These are phyloP conservation scores for Nannochloris sp. DNA, from an alignment of 139 green algal species.

Conservation along the genomic window DNA sequence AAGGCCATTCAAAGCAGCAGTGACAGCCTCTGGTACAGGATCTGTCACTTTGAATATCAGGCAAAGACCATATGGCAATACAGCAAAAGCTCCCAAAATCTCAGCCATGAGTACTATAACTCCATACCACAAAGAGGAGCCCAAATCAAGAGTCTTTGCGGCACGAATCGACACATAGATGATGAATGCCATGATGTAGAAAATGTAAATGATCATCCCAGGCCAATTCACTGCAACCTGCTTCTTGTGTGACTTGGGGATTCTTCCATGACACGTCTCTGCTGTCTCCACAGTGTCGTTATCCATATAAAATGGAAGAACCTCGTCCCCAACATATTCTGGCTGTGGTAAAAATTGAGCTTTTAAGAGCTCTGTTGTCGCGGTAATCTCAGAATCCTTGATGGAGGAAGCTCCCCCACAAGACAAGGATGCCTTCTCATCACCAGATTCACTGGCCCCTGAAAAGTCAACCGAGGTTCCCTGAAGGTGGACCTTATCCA, in stretches of 20 bases:
- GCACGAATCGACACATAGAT: constrained; percentile 43
- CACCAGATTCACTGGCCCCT: background rate
- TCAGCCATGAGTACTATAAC: constrained; percentile 39
- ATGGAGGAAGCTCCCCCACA: background rate
- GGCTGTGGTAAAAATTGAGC: constrained; percentile 10
- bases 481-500: background rate
- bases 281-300: background rate
- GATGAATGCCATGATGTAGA: constrained; percentile 32
- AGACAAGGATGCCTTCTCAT: constrained; percentile 3
- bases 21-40: background rate
- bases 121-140: constrained; percentile 32
- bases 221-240: constrained; percentile 27
- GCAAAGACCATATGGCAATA: constrained; percentile 42
- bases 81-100: constrained; percentile 39
- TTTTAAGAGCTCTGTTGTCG: background rate
- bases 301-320: constrained; percentile 21
- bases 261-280: background rate
- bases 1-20: constrained; percentile 2
- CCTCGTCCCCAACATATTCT: constrained; percentile 18
- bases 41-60: constrained; percentile 18
- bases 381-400: constrained; percentile 1
- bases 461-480: background rate
- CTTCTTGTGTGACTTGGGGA: constrained; percentile 25
- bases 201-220: constrained; percentile 22
- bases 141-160: constrained; percentile 44